Evolutionary conservation across 192 early-diverging fungal genomes (phyloP), one percentile per base, ranked within the genome.

Genomic region (Rhizoclosmatium globosum): DNA sequence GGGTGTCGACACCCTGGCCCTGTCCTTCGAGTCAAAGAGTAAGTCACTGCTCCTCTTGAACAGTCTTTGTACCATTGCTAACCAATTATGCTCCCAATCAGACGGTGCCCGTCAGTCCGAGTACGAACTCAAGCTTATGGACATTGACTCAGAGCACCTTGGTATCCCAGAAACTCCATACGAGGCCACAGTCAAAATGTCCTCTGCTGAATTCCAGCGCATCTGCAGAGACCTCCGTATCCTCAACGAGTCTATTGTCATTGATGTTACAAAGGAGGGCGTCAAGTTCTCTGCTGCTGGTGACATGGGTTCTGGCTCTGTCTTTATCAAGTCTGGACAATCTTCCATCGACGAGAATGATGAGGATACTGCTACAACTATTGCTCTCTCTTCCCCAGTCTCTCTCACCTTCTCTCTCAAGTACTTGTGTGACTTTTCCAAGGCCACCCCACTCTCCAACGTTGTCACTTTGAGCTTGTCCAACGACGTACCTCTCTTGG

Each of bases 61-160:
- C 31, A 31, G 31, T 23, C 46, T 21, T 6, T 42, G 15, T 38
- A 46, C 43, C 42, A 38, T 43, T 60, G 21, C 66, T 82, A 41
- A 59, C 9, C n/a, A 23, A 46, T 6, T 76, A 2, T 31, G 19
- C 43, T 31, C 31, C 31, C 31, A 31, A 31, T 11, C 68, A 79
- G 78, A 68, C 42, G 74, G 79, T 65, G 79, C 83, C 15, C 60
- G 82, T n/a, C 85, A 93, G 68, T 92, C 90, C 62, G 96, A 99
- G 83, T 99, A 95, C 84, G 94, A 97, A 71, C 87, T 99, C 60
- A 99, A 98, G 89, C 90, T 99, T 53, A 98, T 99, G 96, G 95
- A 97, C 82, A 98, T 99, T 82, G 98, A 99, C 84, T 90, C 90
- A 53, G 98, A 99, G 71, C 94, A 97, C 82, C 88, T 98, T 64